Conservation (phyloP, 2,329 filamentous ascomycete species). For the Fusarium brevicatenulatum region DNA sequence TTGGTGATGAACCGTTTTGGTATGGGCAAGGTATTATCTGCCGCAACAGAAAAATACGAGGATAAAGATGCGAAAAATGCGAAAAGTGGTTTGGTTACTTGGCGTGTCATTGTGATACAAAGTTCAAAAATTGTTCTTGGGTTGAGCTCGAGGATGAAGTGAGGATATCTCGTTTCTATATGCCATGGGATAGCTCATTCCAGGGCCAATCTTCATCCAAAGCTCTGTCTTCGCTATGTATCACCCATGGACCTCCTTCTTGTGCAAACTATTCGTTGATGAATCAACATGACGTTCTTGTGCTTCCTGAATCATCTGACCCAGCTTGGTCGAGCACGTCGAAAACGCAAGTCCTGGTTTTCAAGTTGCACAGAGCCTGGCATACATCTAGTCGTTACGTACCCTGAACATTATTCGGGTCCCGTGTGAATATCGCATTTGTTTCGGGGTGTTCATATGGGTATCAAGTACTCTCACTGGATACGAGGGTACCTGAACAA, state of each 20-base stretch:
- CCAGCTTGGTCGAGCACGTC: neutral
- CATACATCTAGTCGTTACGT: neutral
- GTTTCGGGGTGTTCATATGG: neutral
- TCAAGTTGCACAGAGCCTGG: neutral
- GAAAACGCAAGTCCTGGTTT: neutral
- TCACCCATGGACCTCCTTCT: neutral
- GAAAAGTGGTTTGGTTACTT: neutral
- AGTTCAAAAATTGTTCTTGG: neutral
- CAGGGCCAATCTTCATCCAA: neutral
- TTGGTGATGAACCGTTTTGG: conserved; percentile 37
- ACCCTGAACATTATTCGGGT: neutral
- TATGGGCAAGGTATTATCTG: conserved; percentile 22
- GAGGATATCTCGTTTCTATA: neutral
- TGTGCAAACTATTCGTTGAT: neutral
- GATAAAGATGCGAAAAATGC: neutral
- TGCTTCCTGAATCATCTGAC: neutral
- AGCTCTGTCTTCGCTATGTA: neutral
- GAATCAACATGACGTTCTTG: neutral
- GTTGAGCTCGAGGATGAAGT: neutral
- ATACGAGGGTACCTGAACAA: neutral
- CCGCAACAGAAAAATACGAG: neutral
- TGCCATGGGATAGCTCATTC: neutral
- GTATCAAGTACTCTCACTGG: neutral
- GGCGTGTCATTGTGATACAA: neutral
- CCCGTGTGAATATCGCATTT: neutral